phyloP scores from a whole-genome alignment of 257 asterid species.

The Ocimum tenuiflorum region DNA sequence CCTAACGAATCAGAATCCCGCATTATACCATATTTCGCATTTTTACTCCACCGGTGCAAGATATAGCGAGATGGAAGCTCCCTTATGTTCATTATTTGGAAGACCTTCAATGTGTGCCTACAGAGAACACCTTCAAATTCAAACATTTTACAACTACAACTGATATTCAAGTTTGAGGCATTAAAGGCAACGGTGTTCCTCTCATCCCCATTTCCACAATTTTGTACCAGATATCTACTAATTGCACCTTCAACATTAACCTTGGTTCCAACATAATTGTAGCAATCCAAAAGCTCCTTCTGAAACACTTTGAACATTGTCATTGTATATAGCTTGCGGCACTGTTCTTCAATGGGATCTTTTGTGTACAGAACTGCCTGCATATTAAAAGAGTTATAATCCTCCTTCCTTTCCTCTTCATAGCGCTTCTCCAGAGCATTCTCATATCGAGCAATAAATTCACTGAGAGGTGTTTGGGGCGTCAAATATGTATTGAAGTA shows the following conservation, averaged over 20 bases:
- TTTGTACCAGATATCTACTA: slow-evolving; percentile 78
- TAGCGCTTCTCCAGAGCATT: slow-evolving; percentile 68
- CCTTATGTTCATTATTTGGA: slow-evolving; percentile 76
- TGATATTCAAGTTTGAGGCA: slow-evolving; percentile 68
- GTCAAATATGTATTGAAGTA: slow-evolving; percentile 57
- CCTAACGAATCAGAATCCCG: slow-evolving; percentile 73
- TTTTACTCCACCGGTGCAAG: slow-evolving; percentile 81
- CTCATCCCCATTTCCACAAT: slow-evolving; percentile 67
- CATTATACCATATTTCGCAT: slow-evolving; percentile 59
- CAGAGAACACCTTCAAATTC: slow-evolving; percentile 91
- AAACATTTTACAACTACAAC: slow-evolving; percentile 87
- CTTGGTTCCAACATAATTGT: slow-evolving; percentile 69
- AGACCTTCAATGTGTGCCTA: slow-evolving; percentile 77
- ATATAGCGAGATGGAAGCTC: slow-evolving; percentile 82
- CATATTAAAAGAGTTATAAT: slow-evolving; percentile 64
- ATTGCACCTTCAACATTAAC: slow-evolving; percentile 81
- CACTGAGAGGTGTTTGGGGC: slow-evolving; percentile 51
- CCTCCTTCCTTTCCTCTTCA: slow-evolving; percentile 84
- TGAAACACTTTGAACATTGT: slow-evolving; percentile 79
- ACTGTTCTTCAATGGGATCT: slow-evolving; percentile 94
- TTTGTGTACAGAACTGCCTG: slow-evolving; percentile 74
- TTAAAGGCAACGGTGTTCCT: slow-evolving; percentile 87
- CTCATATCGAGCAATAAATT: slow-evolving; percentile 61
- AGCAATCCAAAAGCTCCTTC: slow-evolving; percentile 87
- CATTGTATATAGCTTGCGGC: slow-evolving; percentile 71